These are phyloP conservation scores for Emericellopsis atlantica DNA, from an alignment of 2,329 filamentous ascomycete genomes.

Conservation along the genomic window DNA sequence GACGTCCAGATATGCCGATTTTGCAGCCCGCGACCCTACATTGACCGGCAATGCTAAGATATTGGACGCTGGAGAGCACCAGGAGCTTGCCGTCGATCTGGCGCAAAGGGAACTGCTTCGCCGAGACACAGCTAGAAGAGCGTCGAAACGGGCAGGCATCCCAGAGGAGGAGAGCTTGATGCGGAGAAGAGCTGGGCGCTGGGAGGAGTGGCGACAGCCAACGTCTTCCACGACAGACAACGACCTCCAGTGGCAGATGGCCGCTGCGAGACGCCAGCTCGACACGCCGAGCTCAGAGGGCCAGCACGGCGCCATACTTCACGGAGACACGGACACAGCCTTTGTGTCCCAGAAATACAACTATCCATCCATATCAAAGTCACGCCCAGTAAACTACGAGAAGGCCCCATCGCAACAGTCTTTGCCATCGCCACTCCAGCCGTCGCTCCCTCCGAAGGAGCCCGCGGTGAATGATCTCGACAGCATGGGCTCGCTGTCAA, in stretches of 20 bases:
- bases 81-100: slow-evolving; percentile 64
- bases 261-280: slow-evolving; percentile 33
- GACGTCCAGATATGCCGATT: slow-evolving; percentile 26
- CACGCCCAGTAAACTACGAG: slow-evolving; percentile 33
- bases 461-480: slow-evolving; percentile 2
- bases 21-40: slow-evolving; percentile 47
- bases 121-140: slow-evolving; percentile 48
- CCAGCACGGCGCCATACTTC: no score
- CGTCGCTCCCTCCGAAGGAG: slow-evolving; percentile 19
- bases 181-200: slow-evolving; percentile 32
- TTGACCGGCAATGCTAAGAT: slow-evolving; percentile 44
- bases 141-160: slow-evolving; percentile 43
- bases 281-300: slow-evolving; percentile 19
- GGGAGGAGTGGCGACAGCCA: slow-evolving; percentile 22
- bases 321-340: not conserved
- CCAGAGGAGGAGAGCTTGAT: slow-evolving; percentile 43
- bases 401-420: slow-evolving; percentile 7
- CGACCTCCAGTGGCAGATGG: slow-evolving; percentile 37
- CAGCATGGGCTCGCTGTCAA: slow-evolving; percentile 7
- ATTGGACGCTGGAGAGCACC: slow-evolving; percentile 57
- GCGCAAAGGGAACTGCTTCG: slow-evolving; percentile 61
- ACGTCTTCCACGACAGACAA: slow-evolving; percentile 20
- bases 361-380: slow-evolving; percentile 45
- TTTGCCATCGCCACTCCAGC: slow-evolving; percentile 12
- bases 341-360: slow-evolving; percentile 24